These are phyloP conservation scores for Chaetomium cochliodes DNA, from an alignment of 495 filamentous ascomycete species.

Conservation along the genomic window DNA sequence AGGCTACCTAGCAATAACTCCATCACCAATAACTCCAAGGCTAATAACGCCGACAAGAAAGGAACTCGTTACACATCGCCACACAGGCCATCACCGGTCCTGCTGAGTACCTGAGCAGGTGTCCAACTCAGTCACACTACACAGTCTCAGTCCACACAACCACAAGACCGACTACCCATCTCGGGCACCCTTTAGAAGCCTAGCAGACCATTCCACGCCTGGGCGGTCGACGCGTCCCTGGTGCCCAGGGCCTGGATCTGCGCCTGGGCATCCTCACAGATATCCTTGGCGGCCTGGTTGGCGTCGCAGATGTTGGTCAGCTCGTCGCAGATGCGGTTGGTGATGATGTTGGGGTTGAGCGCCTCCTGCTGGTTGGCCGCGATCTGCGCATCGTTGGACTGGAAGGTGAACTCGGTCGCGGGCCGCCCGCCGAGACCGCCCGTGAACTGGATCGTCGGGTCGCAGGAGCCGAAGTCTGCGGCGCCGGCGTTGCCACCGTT, in stretches of 20 bases:
- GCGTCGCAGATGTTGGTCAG: constrained; percentile 57
- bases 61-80: neutral
- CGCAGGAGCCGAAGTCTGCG: constrained; percentile 53
- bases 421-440: constrained; percentile 47
- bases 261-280: constrained; percentile 46
- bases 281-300: constrained; percentile 52
- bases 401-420: constrained; percentile 55
- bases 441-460: constrained; percentile 55
- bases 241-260: constrained; percentile 42
- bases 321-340: constrained; percentile 64
- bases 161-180: neutral
- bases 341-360: constrained; percentile 63
- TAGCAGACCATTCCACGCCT: constrained; percentile 45
- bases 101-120: too few species aligned
- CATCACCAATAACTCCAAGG: constrained; percentile 4
- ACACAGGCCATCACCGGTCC: too few species aligned
- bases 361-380: constrained; percentile 53
- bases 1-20: constrained; percentile 7
- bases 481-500: constrained; percentile 27
- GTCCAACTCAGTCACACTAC: too few species aligned
- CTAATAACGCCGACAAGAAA: neutral
- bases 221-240: constrained; percentile 42
- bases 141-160: too few species aligned
- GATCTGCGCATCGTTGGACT: constrained; percentile 48
- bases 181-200: constrained; percentile 35